Percentiles rank a stretch among this genome's conserved stretches.
phyloP scores from a whole-genome alignment of 352 stramenopile genomes.

The Blastocystis sp. region DNA sequence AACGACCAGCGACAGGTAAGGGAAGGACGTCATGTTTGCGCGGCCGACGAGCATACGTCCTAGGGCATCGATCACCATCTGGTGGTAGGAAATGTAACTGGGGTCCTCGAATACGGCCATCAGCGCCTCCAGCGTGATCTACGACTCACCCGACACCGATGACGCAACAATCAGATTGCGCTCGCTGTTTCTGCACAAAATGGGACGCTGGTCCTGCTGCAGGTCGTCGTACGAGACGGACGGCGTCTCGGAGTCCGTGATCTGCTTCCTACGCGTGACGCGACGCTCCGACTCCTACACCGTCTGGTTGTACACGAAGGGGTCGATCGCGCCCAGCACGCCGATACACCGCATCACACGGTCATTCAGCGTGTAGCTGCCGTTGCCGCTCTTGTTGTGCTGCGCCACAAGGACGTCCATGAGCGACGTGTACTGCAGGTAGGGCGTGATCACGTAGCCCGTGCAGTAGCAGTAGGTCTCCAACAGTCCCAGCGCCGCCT shows the following conservation, averaged over 20 bases:
- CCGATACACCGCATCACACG: constrained; percentile 57
- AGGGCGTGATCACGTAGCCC: constrained; percentile 58
- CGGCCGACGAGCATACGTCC: constrained; percentile 89
- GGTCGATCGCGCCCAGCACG: constrained; percentile 59
- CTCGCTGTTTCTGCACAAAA: constrained; percentile 37
- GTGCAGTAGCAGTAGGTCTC: constrained; percentile 55
- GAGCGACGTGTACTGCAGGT: constrained; percentile 56
- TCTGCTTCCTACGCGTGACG: background rate
- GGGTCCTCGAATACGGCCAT: constrained; percentile 86
- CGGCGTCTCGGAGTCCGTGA: constrained; percentile 62
- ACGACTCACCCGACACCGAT: constrained; percentile 80
- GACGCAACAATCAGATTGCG: constrained; percentile 63
- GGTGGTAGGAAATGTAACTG: constrained; percentile 84
- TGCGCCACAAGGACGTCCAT: constrained; percentile 57
- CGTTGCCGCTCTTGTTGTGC: constrained; percentile 38
- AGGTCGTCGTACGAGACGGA: constrained; percentile 61
- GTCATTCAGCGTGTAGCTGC: constrained; percentile 54
- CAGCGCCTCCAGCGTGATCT: constrained; percentile 87
- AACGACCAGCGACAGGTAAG: constrained; percentile 89
- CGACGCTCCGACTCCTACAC: background rate
- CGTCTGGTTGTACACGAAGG: constrained; percentile 56
- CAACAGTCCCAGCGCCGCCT: constrained; percentile 47
- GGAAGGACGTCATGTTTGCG: constrained; percentile 68
- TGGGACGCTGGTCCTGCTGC: constrained; percentile 16
- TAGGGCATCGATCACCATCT: constrained; percentile 89